These are phyloP conservation scores for Trichoderma sp. DNA, from an alignment of 2,329 filamentous ascomycete genomes.

Conservation along the genomic window DNA sequence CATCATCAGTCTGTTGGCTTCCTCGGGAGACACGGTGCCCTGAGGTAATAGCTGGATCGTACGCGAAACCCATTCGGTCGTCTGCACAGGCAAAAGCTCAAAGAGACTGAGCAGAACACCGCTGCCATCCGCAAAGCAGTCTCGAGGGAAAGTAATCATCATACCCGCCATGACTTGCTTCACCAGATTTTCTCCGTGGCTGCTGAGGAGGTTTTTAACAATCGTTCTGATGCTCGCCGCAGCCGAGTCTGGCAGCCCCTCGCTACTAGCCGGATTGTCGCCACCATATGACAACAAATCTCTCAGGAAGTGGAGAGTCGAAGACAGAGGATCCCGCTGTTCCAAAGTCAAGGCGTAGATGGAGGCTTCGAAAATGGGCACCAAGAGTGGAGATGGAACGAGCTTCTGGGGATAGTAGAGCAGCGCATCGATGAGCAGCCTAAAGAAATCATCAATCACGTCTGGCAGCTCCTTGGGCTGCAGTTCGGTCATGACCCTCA, in stretches of 20 bases:
- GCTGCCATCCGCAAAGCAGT: slow-evolving; percentile 93
- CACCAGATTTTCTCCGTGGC: slow-evolving; percentile 75
- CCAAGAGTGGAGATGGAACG: slow-evolving; percentile 75
- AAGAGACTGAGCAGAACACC: slow-evolving; percentile 90
- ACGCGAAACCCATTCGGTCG: slow-evolving; percentile 76
- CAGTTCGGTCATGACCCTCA: slow-evolving; percentile 85
- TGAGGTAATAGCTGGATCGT: slow-evolving; percentile 82
- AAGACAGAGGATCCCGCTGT: slow-evolving; percentile 87
- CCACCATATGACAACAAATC: slow-evolving; percentile 89
- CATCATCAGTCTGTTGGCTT: slow-evolving; percentile 77
- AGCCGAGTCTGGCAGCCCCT: slow-evolving; percentile 57
- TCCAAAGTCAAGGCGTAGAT: slow-evolving; percentile 84
- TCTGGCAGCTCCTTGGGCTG: slow-evolving; percentile 72
- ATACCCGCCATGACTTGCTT: slow-evolving; percentile 93
- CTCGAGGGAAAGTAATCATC: slow-evolving; percentile 98
- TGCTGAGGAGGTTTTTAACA: slow-evolving; percentile 70
- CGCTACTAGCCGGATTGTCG: slow-evolving; percentile 68
- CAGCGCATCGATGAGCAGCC: slow-evolving; percentile 85
- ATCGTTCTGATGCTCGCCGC: slow-evolving; percentile 69
- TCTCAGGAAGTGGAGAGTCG: slow-evolving; percentile 88
- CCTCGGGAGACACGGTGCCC: slow-evolving; percentile 76
- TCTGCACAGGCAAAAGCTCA: slow-evolving; percentile 78
- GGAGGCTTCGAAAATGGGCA: slow-evolving; percentile 83
- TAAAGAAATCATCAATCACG: slow-evolving; percentile 96
- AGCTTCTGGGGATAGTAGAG: slow-evolving; percentile 89